These are phyloP conservation scores for Fusarium vanettenii DNA, from an alignment of 2,329 filamentous ascomycete genomes.

Conservation along the genomic window DNA sequence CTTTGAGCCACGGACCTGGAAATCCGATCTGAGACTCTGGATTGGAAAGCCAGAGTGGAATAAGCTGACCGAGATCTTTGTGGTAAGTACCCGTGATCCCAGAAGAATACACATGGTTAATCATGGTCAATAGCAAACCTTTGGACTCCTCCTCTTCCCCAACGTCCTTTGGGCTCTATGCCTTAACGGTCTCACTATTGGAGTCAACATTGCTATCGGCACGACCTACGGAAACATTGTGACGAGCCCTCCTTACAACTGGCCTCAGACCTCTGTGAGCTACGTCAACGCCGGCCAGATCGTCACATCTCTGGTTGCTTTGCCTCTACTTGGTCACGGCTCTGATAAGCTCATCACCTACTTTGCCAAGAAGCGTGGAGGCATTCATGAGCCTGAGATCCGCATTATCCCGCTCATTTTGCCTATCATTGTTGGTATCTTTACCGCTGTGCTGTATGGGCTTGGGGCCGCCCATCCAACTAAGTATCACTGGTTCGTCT, in stretches of 20 bases:
- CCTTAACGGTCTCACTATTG: conserved; percentile 35
- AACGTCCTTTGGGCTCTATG: conserved; percentile 37
- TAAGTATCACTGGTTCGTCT: conserved; percentile 20
- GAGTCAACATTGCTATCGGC: conserved; percentile 38
- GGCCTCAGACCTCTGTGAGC: conserved; percentile 30
- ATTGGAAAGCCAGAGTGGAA: conserved; percentile 31
- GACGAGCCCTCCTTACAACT: conserved; percentile 32
- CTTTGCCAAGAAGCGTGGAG: conserved; percentile 32
- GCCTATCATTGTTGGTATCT: conserved; percentile 29
- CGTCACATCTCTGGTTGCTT: conserved; percentile 29
- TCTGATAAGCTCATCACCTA: conserved; percentile 36
- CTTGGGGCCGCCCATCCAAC: background rate
- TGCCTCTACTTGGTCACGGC: conserved; percentile 33
- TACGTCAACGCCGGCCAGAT: conserved; percentile 39
- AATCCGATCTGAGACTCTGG: conserved; percentile 36
- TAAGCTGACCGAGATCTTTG: conserved; percentile 22
- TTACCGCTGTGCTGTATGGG: conserved; percentile 15
- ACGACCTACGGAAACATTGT: conserved; percentile 35
- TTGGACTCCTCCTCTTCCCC: conserved; percentile 35
- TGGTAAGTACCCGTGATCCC: background rate
- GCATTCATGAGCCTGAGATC: conserved; percentile 35
- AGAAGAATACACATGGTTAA: background rate
- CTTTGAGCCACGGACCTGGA: conserved; percentile 32
- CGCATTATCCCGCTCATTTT: conserved; percentile 34
- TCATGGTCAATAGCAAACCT: conserved; percentile 22